Conservation (phyloP, 2,329 filamentous ascomycete species). For the Periconia sp. region DNA sequence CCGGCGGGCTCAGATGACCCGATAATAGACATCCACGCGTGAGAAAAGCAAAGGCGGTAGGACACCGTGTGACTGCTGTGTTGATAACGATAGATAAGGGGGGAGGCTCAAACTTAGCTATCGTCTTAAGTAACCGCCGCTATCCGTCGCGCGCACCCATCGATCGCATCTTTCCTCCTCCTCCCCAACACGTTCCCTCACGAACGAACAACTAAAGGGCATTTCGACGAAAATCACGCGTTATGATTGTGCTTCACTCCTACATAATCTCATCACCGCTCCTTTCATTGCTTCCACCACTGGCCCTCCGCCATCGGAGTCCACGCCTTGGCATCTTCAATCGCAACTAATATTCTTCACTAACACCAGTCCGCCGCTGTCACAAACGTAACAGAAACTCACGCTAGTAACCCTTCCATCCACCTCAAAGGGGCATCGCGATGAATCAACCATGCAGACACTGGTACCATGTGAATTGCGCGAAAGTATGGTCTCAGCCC, state of each 20-base stretch:
- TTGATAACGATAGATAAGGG: conserved; percentile 21
- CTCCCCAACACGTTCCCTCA: no score
- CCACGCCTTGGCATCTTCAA: conserved; percentile 5
- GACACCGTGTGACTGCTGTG: conserved; percentile 12
- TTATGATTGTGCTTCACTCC: no score
- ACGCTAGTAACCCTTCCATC: conserved; percentile 15
- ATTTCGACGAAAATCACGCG: no score
- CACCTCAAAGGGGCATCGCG: no score
- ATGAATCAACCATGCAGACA: no score
- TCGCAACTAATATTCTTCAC: conserved; percentile 17
- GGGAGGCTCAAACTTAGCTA: no score
- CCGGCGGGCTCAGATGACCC: conserved; percentile 27
- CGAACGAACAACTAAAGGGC: no score
- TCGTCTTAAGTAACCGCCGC: no score
- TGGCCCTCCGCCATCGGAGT: conserved; percentile 21
- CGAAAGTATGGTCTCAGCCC: no score
- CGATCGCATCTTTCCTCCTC: no score
- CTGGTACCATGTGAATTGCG: no score
- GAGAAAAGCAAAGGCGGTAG: conserved; percentile 8
- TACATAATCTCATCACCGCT: not conserved
- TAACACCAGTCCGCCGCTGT: conserved; percentile 13
- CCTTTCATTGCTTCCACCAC: not conserved
- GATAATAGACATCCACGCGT: conserved; percentile 12
- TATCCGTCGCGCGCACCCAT: no score
- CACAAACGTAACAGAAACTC: conserved; percentile 31